phyloP scores from a whole-genome alignment of 2,329 filamentous ascomycete species.

The Colletotrichum tabaci region DNA sequence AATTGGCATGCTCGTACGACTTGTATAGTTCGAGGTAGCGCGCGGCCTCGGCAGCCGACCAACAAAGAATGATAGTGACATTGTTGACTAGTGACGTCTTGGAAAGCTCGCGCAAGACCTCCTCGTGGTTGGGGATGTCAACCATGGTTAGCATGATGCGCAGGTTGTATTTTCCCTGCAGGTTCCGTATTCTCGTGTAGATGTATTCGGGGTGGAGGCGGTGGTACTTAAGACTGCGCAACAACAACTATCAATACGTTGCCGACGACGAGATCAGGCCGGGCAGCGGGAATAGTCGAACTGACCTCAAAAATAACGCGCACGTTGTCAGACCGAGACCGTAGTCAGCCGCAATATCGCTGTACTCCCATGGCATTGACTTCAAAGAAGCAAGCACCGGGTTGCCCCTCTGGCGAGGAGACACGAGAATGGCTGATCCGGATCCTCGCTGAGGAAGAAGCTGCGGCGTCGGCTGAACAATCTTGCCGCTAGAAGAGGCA shows the following conservation, averaged over 20 bases:
- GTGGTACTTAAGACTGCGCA: constrained; percentile 87
- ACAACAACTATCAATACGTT: background rate
- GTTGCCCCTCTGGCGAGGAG: constrained; percentile 93
- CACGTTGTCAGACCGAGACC: constrained; percentile 90
- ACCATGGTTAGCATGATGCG: constrained; percentile 92
- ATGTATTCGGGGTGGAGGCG: constrained; percentile 98
- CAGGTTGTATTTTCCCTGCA: constrained; percentile 89
- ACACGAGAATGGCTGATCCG: constrained; percentile 88
- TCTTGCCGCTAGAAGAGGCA: constrained; percentile 62
- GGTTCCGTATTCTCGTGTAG: constrained; percentile 88
- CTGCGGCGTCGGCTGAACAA: constrained; percentile 92
- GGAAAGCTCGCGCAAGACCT: constrained; percentile 87
- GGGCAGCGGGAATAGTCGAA: background rate
- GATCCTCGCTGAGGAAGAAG: constrained; percentile 76
- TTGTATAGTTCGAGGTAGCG: constrained; percentile 97
- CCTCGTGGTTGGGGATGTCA: constrained; percentile 95
- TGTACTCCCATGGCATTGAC: constrained; percentile 94
- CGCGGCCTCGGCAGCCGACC: constrained; percentile 93
- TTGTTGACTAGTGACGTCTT: constrained; percentile 96
- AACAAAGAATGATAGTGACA: constrained; percentile 91
- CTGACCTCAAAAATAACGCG: constrained; percentile 84
- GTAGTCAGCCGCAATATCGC: constrained; percentile 96
- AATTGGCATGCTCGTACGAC: constrained; percentile 87
- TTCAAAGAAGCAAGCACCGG: constrained; percentile 88
- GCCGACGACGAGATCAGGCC: background rate